These are phyloP conservation scores for Acer saccharum DNA, from an alignment of 345 rosid genomes.

Conservation along the genomic window DNA sequence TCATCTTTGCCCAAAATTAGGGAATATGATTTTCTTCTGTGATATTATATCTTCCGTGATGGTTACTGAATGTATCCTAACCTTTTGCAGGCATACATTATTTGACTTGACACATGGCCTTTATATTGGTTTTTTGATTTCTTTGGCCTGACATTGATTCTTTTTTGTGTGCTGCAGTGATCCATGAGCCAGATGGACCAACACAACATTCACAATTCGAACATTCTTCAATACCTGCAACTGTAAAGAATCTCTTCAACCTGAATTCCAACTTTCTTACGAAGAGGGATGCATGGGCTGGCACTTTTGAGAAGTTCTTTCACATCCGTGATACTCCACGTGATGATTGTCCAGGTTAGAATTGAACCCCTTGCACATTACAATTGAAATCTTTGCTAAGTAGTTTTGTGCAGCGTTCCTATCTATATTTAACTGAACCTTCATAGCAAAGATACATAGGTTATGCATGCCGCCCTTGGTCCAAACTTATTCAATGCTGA, in stretches of 20 bases:
- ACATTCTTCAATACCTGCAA: slow-evolving; percentile 95
- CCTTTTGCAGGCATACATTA: not conserved
- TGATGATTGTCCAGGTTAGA: slow-evolving; percentile 90
- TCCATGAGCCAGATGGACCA: slow-evolving; percentile 88
- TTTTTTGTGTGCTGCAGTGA: slow-evolving; percentile 53
- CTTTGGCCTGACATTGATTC: not conserved
- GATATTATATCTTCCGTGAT: not conserved
- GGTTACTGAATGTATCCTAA: not conserved
- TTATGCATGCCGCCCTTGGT: slow-evolving; percentile 5
- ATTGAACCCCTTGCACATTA: slow-evolving; percentile 12
- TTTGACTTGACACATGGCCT: not conserved
- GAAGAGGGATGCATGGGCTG: slow-evolving; percentile 99
- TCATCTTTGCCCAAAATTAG: not conserved
- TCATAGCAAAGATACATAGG: not conserved
- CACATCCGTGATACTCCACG: slow-evolving; percentile 77
- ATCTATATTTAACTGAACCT: not conserved
- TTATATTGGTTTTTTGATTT: not conserved
- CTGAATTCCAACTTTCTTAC: slow-evolving; percentile 85
- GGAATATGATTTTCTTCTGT: not conserved
- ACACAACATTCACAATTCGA: slow-evolving; percentile 79
- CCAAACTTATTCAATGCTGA: not conserved
- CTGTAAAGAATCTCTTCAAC: slow-evolving; percentile 94
- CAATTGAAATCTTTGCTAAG: not conserved
- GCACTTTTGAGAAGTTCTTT: slow-evolving; percentile 83
- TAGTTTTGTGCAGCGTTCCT: not conserved